phyloP scores from a whole-genome alignment of 2,329 filamentous ascomycete genomes.

The Cercospora janseana region DNA sequence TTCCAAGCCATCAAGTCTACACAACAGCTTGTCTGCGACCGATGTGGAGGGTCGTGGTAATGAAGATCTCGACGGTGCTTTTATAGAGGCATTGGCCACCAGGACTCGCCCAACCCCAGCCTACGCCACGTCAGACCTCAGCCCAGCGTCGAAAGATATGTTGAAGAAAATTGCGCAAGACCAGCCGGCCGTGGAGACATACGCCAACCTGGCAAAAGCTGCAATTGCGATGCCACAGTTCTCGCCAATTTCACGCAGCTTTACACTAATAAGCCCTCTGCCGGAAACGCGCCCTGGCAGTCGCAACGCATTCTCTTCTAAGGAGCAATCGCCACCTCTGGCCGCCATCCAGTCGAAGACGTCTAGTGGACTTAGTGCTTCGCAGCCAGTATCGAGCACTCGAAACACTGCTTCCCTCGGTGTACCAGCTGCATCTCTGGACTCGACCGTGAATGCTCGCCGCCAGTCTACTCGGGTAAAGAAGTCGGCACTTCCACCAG shows the following conservation, averaged over 20 bases:
- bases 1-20: conserved; percentile 3
- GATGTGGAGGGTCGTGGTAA: not conserved
- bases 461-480: too few relatives aligned
- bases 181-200: not conserved
- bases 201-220: too few relatives aligned
- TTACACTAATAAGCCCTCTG: not conserved
- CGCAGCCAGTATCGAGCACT: not conserved
- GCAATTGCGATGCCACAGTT: too few relatives aligned
- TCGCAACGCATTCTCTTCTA: not conserved
- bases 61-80: not conserved
- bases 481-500: too few relatives aligned
- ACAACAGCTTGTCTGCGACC: not conserved
- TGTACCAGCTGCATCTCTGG: too few relatives aligned
- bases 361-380: not conserved
- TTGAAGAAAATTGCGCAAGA: not conserved
- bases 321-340: not conserved
- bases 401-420: too few relatives aligned
- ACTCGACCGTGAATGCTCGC: too few relatives aligned
- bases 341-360: not conserved
- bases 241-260: not conserved
- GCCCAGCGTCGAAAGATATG: not conserved
- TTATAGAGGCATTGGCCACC: not conserved
- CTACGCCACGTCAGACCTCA: not conserved
- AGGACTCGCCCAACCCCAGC: not conserved
- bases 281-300: not conserved